Evolutionary conservation across 1,284 basidiomycete genomes (phyloP), one percentile per base, ranked within the genome.

Genomic region (Tranzscheliella williamsii): DNA sequence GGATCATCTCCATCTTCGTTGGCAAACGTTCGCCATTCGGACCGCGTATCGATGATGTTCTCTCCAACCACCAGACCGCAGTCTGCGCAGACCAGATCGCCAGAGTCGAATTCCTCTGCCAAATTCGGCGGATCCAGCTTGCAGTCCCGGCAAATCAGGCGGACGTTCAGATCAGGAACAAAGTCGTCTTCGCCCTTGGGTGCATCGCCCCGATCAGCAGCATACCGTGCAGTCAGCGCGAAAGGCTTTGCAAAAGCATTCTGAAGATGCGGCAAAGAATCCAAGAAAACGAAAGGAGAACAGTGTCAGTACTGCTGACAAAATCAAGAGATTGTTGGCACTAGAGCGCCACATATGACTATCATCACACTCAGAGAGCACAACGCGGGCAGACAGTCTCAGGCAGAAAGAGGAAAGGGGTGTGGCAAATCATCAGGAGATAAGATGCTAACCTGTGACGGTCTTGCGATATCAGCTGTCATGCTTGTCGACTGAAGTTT

Each of bases 11-110:
- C 93, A 26, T 80, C 79, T 81, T 97, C 94, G 79, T 99, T 95
- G 67, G 95, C 95, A 79, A 99, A 99, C 49, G 95, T 98, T 87
- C 96, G 83, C 72, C 80, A 99, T 86, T 99, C 95, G 80, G 90
- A 93, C 73, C 95, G 83, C 23, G 95, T 98, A 79, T 99, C 95
- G 34, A 98, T 92, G 54, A 99, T 88, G 70, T 92, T 85, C 79
- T 98, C 93, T 72, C 93, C 92, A 60, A 97, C 82, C 56, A 97
- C 91, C 66, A 95, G 83, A 61, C 95, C 95, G 83, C 95, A 99
- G 64, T 86, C 86, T 64, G 90, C 91, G 81, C 95, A 99, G 58
- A 97, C 94, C 67, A 98, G 85, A 80, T 99, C 95, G 71, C 95
- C 95, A 65, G 89, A 90, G 72, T 90, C 89, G 81, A 95, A 97